Evolutionary conservation across 495 filamentous ascomycete species (phyloP), one percentile per base, ranked within the genome.

Genomic region (Beverwykella pulmonaria): DNA sequence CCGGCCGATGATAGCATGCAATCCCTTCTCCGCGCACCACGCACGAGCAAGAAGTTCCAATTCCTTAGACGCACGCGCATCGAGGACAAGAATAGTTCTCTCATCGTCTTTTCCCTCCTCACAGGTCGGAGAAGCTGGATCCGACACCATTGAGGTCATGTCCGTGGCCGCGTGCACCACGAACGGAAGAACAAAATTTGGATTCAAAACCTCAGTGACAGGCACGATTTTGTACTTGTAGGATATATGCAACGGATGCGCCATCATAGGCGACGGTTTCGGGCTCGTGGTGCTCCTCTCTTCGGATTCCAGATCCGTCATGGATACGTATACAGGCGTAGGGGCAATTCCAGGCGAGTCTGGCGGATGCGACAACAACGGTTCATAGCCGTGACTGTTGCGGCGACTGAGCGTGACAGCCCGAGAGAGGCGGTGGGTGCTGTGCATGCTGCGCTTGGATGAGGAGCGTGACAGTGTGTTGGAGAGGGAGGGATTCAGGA

Each of bases 21-120:
- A 44, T 0, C 76, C 75, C 30, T 64, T 67, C 56, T 74, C 60
- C 34, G 75, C 73, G 47, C 75, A 78, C 76, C 76, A 78, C 3
- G 76, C 73, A 10, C 76, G 58, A 12, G 73, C 76, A 46, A 78
- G 52, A 20, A 76, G 55, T 58, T 74, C 73, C 19, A 76, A 47
- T 41, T 68, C 72, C n/a, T 56, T 53, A 4, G 53, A 29, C 1
- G 69, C 71, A 19, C 76, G 63, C 22, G 75, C 71, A 53, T 78
- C 76, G 10, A 78, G 63, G 19, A 78, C 67, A 0, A 75, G 50
- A 17, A 75, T 66, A 19, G 60, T 29, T 2, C 23, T 67, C 10
- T 54, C 20, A 1, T 61, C 65, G 1, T 34, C 29, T 10, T 58
- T 53, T 19, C 41, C 46, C 26, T 71, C 39, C 22, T 14, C 29